A percentile compares a stretch with the other conserved stretches of the same genome.
Evolutionary conservation across 495 filamentous ascomycete genomes (phyloP).

Genomic region (Aspergillus baeticus): DNA sequence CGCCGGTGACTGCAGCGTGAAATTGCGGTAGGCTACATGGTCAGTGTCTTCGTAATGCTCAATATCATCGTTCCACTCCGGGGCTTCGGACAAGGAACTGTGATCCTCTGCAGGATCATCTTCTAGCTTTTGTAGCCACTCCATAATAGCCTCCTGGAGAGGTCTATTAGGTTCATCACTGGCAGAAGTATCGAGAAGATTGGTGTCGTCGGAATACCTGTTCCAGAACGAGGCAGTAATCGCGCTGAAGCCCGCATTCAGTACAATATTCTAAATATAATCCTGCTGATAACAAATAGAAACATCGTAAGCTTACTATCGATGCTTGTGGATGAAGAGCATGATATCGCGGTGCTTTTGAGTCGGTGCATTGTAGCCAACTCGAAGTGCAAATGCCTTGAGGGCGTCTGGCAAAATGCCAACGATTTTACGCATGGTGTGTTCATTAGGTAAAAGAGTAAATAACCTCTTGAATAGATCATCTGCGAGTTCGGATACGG

Average conservation of each 20-base stretch:
- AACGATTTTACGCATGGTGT: neutral
- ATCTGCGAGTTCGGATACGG: neutral
- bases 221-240: neutral
- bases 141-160: neutral
- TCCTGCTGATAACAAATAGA: neutral
- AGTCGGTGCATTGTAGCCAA: neutral
- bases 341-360: constrained; percentile 12
- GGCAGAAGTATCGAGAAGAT: no score
- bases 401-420: constrained; percentile 7
- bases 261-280: neutral
- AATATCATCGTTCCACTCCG: neutral
- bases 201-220: neutral
- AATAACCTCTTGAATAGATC: neutral
- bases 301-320: neutral
- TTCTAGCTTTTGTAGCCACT: neutral
- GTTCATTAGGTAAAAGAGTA: neutral
- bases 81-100: no score
- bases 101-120: no score
- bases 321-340: constrained; percentile 13
- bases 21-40: neutral
- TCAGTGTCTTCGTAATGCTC: no score
- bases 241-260: neutral
- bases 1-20: neutral
- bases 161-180: neutral
- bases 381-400: constrained; percentile 7